A percentile compares a stretch with the other conserved stretches of the same genome.
Evolutionary conservation across 257 asterid species (phyloP).

Genomic region (Sherardia arvensis): DNA sequence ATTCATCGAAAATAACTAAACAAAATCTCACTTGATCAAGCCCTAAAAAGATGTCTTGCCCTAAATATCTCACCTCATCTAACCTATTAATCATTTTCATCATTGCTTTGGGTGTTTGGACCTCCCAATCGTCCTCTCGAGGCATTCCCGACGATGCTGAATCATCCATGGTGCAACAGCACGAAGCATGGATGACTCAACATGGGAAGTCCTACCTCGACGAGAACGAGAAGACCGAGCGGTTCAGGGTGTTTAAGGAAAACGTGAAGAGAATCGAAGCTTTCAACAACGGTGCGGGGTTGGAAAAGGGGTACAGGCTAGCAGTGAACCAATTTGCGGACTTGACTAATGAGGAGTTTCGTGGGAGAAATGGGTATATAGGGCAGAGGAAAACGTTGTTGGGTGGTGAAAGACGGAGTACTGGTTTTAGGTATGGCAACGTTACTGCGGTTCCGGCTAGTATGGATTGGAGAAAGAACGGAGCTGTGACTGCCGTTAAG

Average conservation of each 20-base stretch:
- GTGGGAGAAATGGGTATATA: constrained; percentile 24
- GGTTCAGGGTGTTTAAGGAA: constrained; percentile 28
- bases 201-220: constrained; percentile 22
- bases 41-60: background rate
- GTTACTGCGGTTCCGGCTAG: constrained; percentile 15
- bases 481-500: constrained; percentile 37
- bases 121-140: constrained; percentile 17
- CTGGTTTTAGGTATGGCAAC: constrained; percentile 23
- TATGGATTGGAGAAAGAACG: constrained; percentile 35
- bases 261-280: constrained; percentile 33
- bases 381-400: background rate
- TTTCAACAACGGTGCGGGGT: constrained; percentile 20
- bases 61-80: background rate
- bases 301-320: constrained; percentile 20
- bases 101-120: constrained; percentile 7
- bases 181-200: constrained; percentile 31
- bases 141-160: constrained; percentile 4
- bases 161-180: constrained; percentile 19
- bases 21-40: background rate
- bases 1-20: background rate
- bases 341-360: constrained; percentile 31
- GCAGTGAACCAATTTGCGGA: constrained; percentile 10
- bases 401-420: background rate
- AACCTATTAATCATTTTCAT: constrained; percentile 8
- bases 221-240: constrained; percentile 15